Base-by-base conservation (phyloP, 1,139 yeast genomes). In the Blastobotrys serpentis region DNA sequence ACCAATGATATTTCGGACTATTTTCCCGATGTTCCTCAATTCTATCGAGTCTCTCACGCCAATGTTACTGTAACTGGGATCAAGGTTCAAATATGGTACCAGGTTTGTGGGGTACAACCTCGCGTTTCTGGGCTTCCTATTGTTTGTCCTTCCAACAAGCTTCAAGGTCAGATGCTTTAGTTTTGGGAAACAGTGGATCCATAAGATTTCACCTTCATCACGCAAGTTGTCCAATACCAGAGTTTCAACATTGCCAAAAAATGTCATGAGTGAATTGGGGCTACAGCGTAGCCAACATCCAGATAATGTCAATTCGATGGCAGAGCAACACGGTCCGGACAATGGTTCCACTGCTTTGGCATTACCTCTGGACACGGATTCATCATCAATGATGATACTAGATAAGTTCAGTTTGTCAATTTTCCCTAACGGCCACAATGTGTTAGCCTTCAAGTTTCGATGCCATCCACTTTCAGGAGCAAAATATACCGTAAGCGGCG, bases 401-500 rank as follows among this genome's bases (percentile, higher is more conserved):
- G 45, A 30, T 8, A 52, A 42, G 18, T 52, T 49, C 13, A 52
- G 41, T 4, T 39, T 43, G 22, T 45, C 25, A 22, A 51, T 30
- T 7, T 36, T 18, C 6, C 52, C 52, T 34, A 52, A 49, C 13
- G 55, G 54, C 48, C 51, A 49, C 10, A 52, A 30, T 7, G 42
- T 43, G 17, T 44, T 46, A 2, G 46, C 43, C 11, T 42, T 25
- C 17, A 49, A 38, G n/a, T 30, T 19, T 10, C 45, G 22, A n/a
- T 33, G 37, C 55, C 55, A 52, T 8, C 54, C 54, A n/a, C 42
- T 18, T 26, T 52, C 55, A 5, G 55, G 49, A 3, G 46, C 33
- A 7, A 52, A 25, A 18, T 36, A 43, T 2, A 47, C 52, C 17
- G 37, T 32, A 3, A 43, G 18, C 23, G 23, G 23, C 11, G 32